A percentile compares a stretch with the other conserved stretches of the same genome.
Evolutionary conservation across 2,329 filamentous ascomycete species (phyloP).

Genomic region (Ophiostoma perfectum): DNA sequence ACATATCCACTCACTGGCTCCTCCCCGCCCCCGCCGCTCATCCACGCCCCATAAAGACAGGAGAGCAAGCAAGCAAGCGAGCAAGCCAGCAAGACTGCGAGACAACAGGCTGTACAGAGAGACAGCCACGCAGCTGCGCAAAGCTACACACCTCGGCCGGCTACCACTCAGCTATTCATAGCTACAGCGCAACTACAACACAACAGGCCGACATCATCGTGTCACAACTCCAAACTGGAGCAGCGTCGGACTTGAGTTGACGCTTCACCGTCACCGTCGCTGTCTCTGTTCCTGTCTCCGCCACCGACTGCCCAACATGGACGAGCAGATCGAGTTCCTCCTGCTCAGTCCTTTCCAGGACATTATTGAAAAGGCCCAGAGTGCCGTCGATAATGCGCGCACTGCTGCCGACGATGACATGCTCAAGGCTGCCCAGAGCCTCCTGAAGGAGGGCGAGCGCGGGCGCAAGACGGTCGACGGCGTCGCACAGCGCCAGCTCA

Average conservation of each 20-base stretch:
- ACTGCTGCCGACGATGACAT: constrained; percentile 40
- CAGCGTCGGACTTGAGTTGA: neutral
- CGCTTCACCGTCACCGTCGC: neutral
- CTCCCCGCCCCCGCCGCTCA: constrained; percentile 12
- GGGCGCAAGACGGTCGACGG: constrained; percentile 46
- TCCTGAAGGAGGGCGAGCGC: constrained; percentile 37
- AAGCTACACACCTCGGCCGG: neutral
- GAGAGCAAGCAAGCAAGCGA: constrained; percentile 1
- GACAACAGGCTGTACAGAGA: neutral
- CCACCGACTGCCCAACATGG: constrained; percentile 22
- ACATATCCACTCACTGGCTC: neutral
- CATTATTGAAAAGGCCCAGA: constrained; percentile 47
- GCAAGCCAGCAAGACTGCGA: neutral
- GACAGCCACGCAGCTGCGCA: neutral
- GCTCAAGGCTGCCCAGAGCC: constrained; percentile 42
- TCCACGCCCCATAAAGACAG: constrained; percentile 10
- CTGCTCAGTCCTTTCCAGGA: constrained; percentile 49
- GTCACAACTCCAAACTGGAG: neutral
- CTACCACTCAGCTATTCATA: neutral
- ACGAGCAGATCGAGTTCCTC: constrained; percentile 35
- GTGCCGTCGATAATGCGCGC: constrained; percentile 44
- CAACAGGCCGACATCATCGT: neutral
- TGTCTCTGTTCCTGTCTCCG: neutral
- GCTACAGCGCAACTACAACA: neutral
- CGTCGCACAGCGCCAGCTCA: constrained; percentile 44